A percentile compares a stretch with the other conserved stretches of the same genome.
phyloP scores from a whole-genome alignment of 139 green algal species.

The Picochlorum sp. region DNA sequence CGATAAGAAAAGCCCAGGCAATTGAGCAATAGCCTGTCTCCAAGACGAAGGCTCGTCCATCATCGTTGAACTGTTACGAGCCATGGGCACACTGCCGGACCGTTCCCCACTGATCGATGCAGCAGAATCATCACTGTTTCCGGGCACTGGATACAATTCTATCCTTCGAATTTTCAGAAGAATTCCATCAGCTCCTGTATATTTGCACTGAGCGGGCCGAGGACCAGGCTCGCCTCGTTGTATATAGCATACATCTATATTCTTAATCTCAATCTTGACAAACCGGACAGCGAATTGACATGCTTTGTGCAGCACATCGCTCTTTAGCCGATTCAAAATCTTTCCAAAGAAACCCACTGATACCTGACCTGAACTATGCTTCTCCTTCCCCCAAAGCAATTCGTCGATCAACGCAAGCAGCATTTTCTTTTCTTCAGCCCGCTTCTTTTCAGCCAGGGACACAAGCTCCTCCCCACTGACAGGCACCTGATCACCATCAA shows the following conservation, averaged over 20 bases:
- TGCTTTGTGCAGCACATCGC: not conserved
- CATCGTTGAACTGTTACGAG: too few relatives aligned
- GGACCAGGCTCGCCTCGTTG: slow-evolving; percentile 37
- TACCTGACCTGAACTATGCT: not conserved
- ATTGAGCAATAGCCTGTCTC: too few relatives aligned
- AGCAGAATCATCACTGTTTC: too few relatives aligned
- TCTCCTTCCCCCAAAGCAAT: slow-evolving; percentile 30
- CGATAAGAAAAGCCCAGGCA: too few relatives aligned
- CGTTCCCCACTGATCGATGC: too few relatives aligned
- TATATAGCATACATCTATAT: slow-evolving; percentile 19
- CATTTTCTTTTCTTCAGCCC: slow-evolving; percentile 5
- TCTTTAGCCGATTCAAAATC: not conserved
- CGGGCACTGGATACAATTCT: slow-evolving; percentile 11
- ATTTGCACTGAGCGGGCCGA: slow-evolving; percentile 5
- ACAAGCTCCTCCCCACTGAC: too few relatives aligned
- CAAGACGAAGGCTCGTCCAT: too few relatives aligned
- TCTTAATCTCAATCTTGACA: slow-evolving; percentile 18
- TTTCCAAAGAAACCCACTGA: not conserved
- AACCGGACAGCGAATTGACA: slow-evolving; percentile 20
- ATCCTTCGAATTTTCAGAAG: slow-evolving; percentile 20
- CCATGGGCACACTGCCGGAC: too few relatives aligned
- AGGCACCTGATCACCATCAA: too few relatives aligned
- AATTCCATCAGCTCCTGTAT: slow-evolving; percentile 25
- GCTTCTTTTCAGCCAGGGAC: too few relatives aligned
- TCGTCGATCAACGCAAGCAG: slow-evolving; percentile 29